Evolutionary conservation across 129 eudicot genomes (phyloP), one percentile per base, ranked within the genome.

Genomic region (Calendula officinalis): DNA sequence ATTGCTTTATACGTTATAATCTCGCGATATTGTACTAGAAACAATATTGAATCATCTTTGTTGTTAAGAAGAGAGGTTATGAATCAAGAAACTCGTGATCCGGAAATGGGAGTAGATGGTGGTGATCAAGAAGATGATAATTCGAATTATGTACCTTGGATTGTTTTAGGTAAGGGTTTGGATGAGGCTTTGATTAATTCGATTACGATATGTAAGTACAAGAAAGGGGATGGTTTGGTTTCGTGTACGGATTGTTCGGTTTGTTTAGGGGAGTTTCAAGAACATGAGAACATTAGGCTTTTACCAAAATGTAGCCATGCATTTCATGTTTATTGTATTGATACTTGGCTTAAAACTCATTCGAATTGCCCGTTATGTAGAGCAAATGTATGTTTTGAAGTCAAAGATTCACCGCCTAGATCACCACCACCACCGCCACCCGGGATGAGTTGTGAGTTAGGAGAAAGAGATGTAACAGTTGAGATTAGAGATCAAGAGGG

Each of bases 361-460:
- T 73, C 79, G 14, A 84, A 77, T 69, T 88, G 96, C 73, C 96
- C 96, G 8, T 74, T 88, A 34, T 88, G 96, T 57, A 82, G 96
- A 44, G 83, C 91, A 7, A 81, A 79, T 68, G 72, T 87, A 5
- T 30, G 73, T 14, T 71, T 11, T 33, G 72, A 66, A 27, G 48
- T 62, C 43, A 75, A 64, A 46, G 11, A 32, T 52, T 10, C 58
- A 22, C 48, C 72, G 12, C 35, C 17, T 2, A 53, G 12, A 27
- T 48, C 62, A 7, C 64, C 75, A 1, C 59, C 72, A 47, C 67
- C 74, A 2, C 65, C 60, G 0, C 66, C 40, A 1, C 43, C 45
- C 8, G 38, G 10, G 62, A 55, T 35, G 42, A 34, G 40, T 3
- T 33, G 50, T 11, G 80, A 52, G 45, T 59, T 66, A 48, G 70